A percentile compares a stretch with the other conserved stretches of the same genome.
phyloP scores from a whole-genome alignment of 2,329 filamentous ascomycete species.

The Ascochyta koolunga region DNA sequence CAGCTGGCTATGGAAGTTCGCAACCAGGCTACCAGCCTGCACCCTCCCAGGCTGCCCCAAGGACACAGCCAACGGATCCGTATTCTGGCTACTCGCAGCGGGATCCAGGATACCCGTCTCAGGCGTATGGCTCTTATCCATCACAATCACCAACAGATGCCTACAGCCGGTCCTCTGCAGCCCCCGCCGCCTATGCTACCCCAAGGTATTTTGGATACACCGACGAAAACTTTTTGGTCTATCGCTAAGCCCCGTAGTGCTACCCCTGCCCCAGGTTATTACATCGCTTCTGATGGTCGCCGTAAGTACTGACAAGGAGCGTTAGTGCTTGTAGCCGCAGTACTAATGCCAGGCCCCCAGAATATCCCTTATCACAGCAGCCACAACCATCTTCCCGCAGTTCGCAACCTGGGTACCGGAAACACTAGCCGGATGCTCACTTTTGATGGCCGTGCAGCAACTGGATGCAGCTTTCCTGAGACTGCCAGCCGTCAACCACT shows the following conservation, averaged over 20 bases:
- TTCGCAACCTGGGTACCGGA: slow-evolving; percentile 31
- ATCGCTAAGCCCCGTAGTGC: slow-evolving; percentile 49
- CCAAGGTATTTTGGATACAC: slow-evolving; percentile 53
- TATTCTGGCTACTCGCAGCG: slow-evolving; percentile 35
- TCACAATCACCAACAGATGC: slow-evolving; percentile 36
- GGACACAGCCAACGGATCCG: slow-evolving; percentile 41
- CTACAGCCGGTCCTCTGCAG: slow-evolving; percentile 30
- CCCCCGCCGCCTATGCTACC: slow-evolving; percentile 31
- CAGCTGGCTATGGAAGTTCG: slow-evolving; percentile 33
- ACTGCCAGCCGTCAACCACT: slow-evolving; percentile 34
- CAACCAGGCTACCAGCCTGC: slow-evolving; percentile 36
- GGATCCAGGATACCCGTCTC: slow-evolving; percentile 14
- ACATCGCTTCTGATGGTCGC: slow-evolving; percentile 47
- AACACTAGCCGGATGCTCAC: slow-evolving; percentile 15
- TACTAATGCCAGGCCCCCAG: slow-evolving; percentile 33
- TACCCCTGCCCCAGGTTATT: slow-evolving; percentile 43
- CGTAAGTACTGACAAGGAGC: slow-evolving; percentile 35
- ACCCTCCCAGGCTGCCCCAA: slow-evolving; percentile 32
- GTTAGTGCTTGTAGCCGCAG: neutral
- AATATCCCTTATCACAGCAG: slow-evolving; percentile 42
- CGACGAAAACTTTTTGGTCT: slow-evolving; percentile 47
- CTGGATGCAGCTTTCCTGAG: slow-evolving; percentile 23
- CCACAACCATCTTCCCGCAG: slow-evolving; percentile 32
- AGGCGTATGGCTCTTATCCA: slow-evolving; percentile 35
- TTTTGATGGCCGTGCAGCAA: slow-evolving; percentile 1